These are phyloP conservation scores for Axilococcus clingmanii DNA, from an alignment of 139 green algal genomes.

Conservation along the genomic window DNA sequence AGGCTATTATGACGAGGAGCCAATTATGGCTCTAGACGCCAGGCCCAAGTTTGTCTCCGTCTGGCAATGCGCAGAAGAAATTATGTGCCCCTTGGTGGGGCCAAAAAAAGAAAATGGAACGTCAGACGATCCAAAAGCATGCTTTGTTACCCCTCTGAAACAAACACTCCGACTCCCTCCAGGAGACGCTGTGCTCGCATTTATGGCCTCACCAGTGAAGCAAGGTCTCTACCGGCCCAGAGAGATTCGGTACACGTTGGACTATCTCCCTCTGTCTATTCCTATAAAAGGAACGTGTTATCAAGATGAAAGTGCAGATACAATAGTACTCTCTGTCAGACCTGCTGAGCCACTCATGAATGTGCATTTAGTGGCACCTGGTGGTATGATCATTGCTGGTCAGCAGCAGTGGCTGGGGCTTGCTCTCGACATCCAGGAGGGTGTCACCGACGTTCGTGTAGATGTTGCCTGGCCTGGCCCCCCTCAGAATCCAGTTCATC, in stretches of 20 bases:
- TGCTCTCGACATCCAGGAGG: too few relatives aligned
- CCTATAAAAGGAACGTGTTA: not conserved
- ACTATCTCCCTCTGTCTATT: not conserved
- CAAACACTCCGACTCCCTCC: conserved; percentile 23
- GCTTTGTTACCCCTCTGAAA: not conserved
- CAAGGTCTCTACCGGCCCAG: conserved; percentile 38
- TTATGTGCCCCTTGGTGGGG: conserved; percentile 14
- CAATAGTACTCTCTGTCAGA: conserved; percentile 21
- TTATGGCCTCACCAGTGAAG: conserved; percentile 28
- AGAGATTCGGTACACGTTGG: too few relatives aligned
- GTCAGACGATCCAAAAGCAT: not conserved
- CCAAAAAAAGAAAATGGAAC: not conserved
- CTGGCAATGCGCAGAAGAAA: conserved; percentile 45
- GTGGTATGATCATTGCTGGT: too few relatives aligned
- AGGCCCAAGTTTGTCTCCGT: conserved; percentile 4
- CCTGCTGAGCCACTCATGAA: conserved; percentile 9
- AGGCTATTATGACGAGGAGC: not conserved
- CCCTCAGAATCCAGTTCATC: too few relatives aligned
- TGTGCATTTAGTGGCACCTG: conserved; percentile 5
- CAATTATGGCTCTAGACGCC: too few relatives aligned
- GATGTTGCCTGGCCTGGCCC: too few relatives aligned
- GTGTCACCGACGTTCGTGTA: too few relatives aligned
- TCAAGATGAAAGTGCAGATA: conserved; percentile 1
- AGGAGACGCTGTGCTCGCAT: conserved; percentile 27
- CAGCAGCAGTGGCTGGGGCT: conserved; percentile 41